Evolutionary conservation across 805 yeast species (phyloP), one percentile per base, ranked within the genome.

Genomic region (Saccharomycopsis synnaedendra): DNA sequence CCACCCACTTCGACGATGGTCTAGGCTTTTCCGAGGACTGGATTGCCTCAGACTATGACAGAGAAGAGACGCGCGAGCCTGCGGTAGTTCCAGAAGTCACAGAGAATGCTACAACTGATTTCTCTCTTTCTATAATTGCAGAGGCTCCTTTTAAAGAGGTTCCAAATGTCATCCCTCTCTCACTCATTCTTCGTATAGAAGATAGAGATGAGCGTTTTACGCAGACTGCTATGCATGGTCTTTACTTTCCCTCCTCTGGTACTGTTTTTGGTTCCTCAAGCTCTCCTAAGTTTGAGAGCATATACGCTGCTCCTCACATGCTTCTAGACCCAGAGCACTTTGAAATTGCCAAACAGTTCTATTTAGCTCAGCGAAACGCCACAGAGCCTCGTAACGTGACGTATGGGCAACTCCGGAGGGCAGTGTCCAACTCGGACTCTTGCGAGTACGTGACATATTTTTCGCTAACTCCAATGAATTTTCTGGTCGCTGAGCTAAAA

Each of bases 371-470:
- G 19, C 19, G 19, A 19, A 19, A 19, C 19, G 19, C 19, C 19
- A 8, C 10, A 35, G 33, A 7, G 5, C 40, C 11, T 19, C 43
- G 27, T 41, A 32, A 32, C 28, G 32, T 35, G 43, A 41, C 27
- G 9, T 41, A 37, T 29, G 33, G 6, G 11, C 8, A 11, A 31
- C 30, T 30, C 33, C 33, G 19, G 9, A 41, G 27, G 43, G 27
- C 7, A 41, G 43, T 30, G 61, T 67, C 7, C 60, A 60, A 10
- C 19, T 19, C 19, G 19, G 19, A 19, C 19, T 71, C 65, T 51
- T 89, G 97, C 63, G 97, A 89, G 60, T 79, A 71, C 53, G 64
- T 87, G 19, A 62, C 76, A 0, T 88, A 73, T 57, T 66, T 86
- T 43, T 95, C 87, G 57, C 61, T 85, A 19, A 75, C 75, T 37